Evolutionary conservation across 768 basidiomycete genomes (phyloP), one percentile per base, ranked within the genome.

Genomic region (Phaeotremella skinneri): DNA sequence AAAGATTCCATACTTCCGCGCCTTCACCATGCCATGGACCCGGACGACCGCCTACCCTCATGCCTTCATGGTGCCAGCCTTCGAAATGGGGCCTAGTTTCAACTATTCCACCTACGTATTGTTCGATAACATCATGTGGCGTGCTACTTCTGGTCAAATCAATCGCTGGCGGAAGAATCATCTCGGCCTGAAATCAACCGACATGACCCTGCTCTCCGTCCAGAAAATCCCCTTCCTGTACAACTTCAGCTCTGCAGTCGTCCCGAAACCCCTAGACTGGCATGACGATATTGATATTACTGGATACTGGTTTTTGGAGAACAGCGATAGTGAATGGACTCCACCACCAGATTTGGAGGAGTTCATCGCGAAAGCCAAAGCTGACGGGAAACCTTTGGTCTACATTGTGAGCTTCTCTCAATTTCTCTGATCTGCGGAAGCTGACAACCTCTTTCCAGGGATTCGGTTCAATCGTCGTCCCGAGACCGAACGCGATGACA

Each of bases 261-360:
- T 87, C 1, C 83, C 85, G 1, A 85, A 85, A 68, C 86, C 86
- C n/a, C 75, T 86, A 13, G 85, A 87, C 67, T 87, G 85, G 85
- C 81, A 82, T 41, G 85, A 85, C 62, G 80, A 81, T 4, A 84
- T 80, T 34, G 47, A 51, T 2, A 73, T 75, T 56, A 68, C 75
- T 0, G 77, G 77, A 14, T 78, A 85, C 68, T 87, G 86, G 86
- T 84, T 84, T 70, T 75, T 87, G 21, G 84, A 85, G 53, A 83
- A 86, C 58, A 81, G 84, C 7, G 86, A 87, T 55, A 72, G 79
- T 6, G 78, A 78, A 7, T 87, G 86, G 86, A 76, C 74, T 3
- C 82, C 85, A 2, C 81, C 85, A 0, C 61, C 76, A 9, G 77
- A 76, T 14, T 79, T 87, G 1, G 49, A 82, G 1, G 76, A 78